Evolutionary conservation across 768 basidiomycete genomes (phyloP).

Genomic region (Boletus tylopilopsis): DNA sequence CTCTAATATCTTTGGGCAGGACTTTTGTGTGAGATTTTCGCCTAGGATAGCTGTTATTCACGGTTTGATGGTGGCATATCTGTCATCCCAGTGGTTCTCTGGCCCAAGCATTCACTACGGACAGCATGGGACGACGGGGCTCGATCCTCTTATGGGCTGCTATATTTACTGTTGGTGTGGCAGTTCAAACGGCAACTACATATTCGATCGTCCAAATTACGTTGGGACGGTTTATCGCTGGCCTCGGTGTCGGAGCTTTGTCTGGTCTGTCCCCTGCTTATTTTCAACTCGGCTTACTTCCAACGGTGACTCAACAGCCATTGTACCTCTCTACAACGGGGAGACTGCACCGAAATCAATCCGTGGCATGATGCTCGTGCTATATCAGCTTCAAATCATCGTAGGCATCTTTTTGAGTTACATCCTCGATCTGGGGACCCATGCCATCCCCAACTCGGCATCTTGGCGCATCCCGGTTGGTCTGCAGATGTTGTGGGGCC

Average conservation of each 20-base stretch:
- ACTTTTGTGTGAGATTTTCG: slow-evolving; percentile 9
- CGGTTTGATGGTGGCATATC: neutral
- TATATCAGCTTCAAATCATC: slow-evolving; percentile 77
- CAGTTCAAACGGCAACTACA: slow-evolving; percentile 12
- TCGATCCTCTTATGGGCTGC: slow-evolving; percentile 15
- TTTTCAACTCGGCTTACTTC: neutral
- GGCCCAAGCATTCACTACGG: slow-evolving; percentile 44
- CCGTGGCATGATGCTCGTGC: slow-evolving; percentile 65
- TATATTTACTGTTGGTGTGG: slow-evolving; percentile 13
- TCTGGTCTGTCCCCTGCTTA: slow-evolving; percentile 3
- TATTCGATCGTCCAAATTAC: slow-evolving; percentile 13
- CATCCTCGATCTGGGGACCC: slow-evolving; percentile 44
- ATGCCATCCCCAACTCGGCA: slow-evolving; percentile 10
- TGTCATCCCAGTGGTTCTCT: slow-evolving; percentile 48
- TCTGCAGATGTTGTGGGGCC: slow-evolving; percentile 11
- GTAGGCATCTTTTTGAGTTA: slow-evolving; percentile 68
- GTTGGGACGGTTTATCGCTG: slow-evolving; percentile 10
- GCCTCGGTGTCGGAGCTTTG: slow-evolving; percentile 15
- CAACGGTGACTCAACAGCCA: slow-evolving; percentile 33
- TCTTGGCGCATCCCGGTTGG: slow-evolving; percentile 16
- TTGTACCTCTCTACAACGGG: slow-evolving; percentile 69
- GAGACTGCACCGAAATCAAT: slow-evolving; percentile 74
- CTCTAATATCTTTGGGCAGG: neutral
- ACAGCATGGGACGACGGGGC: slow-evolving; percentile 14
- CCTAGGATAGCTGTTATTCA: neutral